phyloP scores from a whole-genome alignment of 148 eudicot species.

The Rhododendron molle region DNA sequence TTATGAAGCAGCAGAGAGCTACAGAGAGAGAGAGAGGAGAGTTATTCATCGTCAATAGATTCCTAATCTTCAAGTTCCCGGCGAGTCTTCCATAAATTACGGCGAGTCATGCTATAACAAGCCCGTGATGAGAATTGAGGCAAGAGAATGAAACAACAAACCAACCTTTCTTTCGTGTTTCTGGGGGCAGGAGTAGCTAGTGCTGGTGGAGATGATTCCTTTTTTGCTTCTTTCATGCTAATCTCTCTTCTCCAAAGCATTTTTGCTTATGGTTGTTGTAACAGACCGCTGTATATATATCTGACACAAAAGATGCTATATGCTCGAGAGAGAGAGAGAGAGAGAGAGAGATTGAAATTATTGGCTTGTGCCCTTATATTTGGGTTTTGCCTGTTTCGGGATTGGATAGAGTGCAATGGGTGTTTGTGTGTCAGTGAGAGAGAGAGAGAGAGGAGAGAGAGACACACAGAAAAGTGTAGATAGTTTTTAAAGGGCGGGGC shows the following conservation, averaged over 20 bases:
- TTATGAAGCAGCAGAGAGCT: conserved; percentile 12
- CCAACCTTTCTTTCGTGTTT: background rate
- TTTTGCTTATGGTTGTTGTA: background rate
- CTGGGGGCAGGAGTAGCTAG: conserved; percentile 7
- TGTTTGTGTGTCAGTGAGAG: too few species aligned
- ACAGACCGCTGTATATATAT: background rate
- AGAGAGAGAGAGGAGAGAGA: background rate
- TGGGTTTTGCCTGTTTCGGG: conserved; percentile 10
- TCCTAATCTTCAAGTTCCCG: conserved; percentile 9
- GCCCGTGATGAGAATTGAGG: conserved; percentile 11
- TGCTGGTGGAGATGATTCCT: background rate
- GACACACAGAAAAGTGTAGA: background rate
- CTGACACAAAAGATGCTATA: background rate
- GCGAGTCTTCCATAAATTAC: conserved; percentile 7
- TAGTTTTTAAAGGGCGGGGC: too few species aligned
- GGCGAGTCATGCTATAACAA: conserved; percentile 7
- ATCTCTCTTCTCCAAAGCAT: background rate
- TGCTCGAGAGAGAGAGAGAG: background rate
- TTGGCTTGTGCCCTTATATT: background rate
- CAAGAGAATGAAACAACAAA: background rate
- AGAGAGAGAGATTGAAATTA: background rate
- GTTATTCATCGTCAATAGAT: too few species aligned
- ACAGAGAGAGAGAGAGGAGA: background rate
- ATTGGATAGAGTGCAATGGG: background rate
- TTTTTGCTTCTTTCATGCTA: background rate